Evolutionary conservation across 108 stramenopile genomes (phyloP), one percentile per base, ranked within the genome.

Genomic region (Nitzschia palea): DNA sequence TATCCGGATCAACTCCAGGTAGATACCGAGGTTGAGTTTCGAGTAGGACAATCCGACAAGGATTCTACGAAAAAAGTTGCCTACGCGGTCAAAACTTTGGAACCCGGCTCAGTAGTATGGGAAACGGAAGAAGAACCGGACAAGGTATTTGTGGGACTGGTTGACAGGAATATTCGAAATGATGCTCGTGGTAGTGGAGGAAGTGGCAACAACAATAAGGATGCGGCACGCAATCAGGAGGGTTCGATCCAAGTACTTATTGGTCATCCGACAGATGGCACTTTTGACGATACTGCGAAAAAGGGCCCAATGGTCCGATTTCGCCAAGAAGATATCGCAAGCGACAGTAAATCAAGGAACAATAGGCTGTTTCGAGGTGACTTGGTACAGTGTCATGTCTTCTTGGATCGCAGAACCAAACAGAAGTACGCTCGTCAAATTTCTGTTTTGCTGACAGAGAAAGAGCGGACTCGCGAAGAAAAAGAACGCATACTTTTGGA

Each of bases 11-110:
- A 86, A 22, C 65, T 90, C 72, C 61, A 78, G 47, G 67, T 87
- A 47, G 84, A 86, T 27, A 78, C 80, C 59, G 87, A 88, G 60
- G 85, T 91, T 15, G 76, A 85, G 56, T 91, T 91, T 57, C 59
- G 71, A 26, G 75, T 88, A 0, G 79, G 81, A 14, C 10, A 35
- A 31, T 29, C 31, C 15, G 57, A 69, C 0, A 59, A 67, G 2
- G 68, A 71, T 51, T 22, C 61, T 14, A 68, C 51, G 23, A 72
- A 87, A 56, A 44, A 71, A 44, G 56, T 73, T 3, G 90, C 87
- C 22, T 83, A 67, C 26, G 65, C 75, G 6, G 71, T 91, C 0
- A 8, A 35, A 20, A 20, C 29, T 3, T 54, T 88, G 44, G 50
- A 53, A 10, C 18, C 55, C n/a, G 84, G 84, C 28, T 82, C 82